Evolutionary conservation across 1,284 basidiomycete species (phyloP), one percentile per base, ranked within the genome.

Genomic region (Sporisorium sorghi): DNA sequence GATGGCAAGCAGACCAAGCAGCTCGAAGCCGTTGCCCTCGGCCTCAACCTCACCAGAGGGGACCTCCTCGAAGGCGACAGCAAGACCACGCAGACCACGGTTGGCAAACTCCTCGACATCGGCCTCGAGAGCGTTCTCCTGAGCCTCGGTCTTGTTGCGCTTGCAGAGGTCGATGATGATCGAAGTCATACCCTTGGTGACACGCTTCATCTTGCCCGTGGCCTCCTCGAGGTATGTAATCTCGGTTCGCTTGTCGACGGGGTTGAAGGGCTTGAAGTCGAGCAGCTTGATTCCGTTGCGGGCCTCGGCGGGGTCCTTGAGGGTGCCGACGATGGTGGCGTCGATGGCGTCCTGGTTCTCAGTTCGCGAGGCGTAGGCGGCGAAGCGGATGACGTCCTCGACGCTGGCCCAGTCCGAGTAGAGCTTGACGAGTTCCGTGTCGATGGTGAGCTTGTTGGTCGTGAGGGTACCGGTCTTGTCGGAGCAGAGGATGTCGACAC

Each of bases 321-420:
- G 88, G 60, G 93, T 91, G 66, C 88, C 87, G 58, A 95, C 91
- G 75, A 97, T 92, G 79, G 92, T 94, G 35, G 88, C 86, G 86
- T 98, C 95, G 80, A 98, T 98, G 66, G 95, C 94, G 83, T 98
- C 96, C 89, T 95, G 93, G 89, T 98, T 98, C 90, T 98, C 95
- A 57, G 93, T 95, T 86, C 94, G 94, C 58, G 94, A 97, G 48
- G 93, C 93, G 86, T 97, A 97, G 57, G 94, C 93, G 53, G 94
- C 91, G 77, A 96, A 90, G 61, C 96, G 91, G 85, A 96, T 90
- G 85, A 97, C 92, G 76, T 95, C 93, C 60, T 96, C 93, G 43
- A 91, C 88, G 64, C 90, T 44, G 17, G 42, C 11, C 19, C 42
- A 58, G 12, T 42, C 24, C 23, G 40, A 24, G 21, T 58, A 40